Evolutionary conservation across 2,329 filamentous ascomycete species (phyloP), one percentile per base, ranked within the genome.

Genomic region (Myriosclerotinia scirpicola): DNA sequence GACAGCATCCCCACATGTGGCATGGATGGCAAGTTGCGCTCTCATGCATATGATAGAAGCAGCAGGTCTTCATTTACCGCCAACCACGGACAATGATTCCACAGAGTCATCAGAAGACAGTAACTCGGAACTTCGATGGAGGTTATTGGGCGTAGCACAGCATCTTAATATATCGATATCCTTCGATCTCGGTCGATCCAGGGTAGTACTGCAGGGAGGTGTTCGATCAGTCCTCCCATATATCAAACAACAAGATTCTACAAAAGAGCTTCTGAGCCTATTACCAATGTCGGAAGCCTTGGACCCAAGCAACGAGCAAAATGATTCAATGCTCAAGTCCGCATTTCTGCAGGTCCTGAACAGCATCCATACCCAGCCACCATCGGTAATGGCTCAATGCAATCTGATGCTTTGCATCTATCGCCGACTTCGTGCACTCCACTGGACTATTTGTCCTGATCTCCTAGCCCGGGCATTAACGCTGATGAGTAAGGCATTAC

Each of bases 11-110:
- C 73, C 73, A 5, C 71, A 73, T 56, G 59, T 67, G 9, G 65
- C 72, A 8, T 75, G 73, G 73, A 64, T 75, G 44, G 67, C 71
- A 9, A 73, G 68, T 52, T 69, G 68, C 50, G 72, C 65, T 5
- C 54, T 69, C 1, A 67, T 75, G 56, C 73, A 75, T 60, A 63
- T 74, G 12, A 69, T 70, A 14, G 71, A 75, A 68, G 69, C 71
- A 17, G 70, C 66, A n/a, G 71, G 72, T 2, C 46, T 75, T n/a
- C 73, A 75, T 48, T 67, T 69, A 30, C 69, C 72, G 1, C 66
- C 75, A n/a, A 26, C n/a, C 11, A 34, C 4, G 12, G 34, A 56
- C 34, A 34, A 44, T 9, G 11, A 14, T 26, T 26, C 34, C 7
- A 7, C 22, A 36, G 53, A 50, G n/a, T 9, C 40, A 65, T 17